Evolutionary conservation across 73 alveolate species (phyloP).

Genomic region (Tetrahymena malaccensis): DNA sequence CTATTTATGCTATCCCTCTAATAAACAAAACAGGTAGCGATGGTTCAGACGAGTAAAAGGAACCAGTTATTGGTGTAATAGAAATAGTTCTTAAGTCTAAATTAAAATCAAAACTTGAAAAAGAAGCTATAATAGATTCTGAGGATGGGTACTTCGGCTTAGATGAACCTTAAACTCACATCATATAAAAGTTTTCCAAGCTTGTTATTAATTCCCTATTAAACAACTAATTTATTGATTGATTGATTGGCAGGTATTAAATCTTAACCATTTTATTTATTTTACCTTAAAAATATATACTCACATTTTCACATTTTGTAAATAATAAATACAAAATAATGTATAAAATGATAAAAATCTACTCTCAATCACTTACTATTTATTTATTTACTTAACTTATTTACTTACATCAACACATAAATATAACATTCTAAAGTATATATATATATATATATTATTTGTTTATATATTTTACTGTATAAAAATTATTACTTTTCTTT

Average conservation of each 20-base stretch:
- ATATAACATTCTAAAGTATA: no score
- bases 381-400: no score
- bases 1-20: not conserved
- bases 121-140: not conserved
- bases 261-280: no score
- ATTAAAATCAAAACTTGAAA: not conserved
- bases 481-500: no score
- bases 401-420: no score
- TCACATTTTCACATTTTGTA: no score
- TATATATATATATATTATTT: no score
- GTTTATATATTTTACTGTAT: no score
- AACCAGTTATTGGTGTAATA: not conserved
- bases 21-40: not conserved
- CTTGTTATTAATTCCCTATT: not conserved
- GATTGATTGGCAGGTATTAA: not conserved
- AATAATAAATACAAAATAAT: no score
- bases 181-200: not conserved
- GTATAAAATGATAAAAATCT: no score
- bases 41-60: not conserved
- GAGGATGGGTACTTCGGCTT: not conserved
- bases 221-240: not conserved
- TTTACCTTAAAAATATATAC: not conserved
- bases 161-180: not conserved
- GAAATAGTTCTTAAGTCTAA: not conserved
- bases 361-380: no score